Percentiles rank a stretch among this genome's conserved stretches.
Conservation (phyloP, 495 filamentous ascomycete species). For the Neurospora sublineolata region DNA sequence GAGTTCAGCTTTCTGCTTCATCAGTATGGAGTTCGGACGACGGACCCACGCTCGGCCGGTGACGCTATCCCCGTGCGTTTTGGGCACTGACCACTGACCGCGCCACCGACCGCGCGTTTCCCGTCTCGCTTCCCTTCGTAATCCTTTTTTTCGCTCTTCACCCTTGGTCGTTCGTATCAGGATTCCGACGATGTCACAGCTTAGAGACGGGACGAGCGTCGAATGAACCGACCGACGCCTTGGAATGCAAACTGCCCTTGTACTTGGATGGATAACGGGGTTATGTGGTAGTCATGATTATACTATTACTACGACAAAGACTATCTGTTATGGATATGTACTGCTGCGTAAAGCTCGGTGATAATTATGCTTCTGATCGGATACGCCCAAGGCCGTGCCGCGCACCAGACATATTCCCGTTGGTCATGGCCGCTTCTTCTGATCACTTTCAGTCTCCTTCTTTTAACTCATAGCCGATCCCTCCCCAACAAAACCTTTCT, state of each 20-base stretch:
- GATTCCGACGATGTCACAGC: background rate
- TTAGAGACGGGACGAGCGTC: background rate
- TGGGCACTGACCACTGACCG: no score
- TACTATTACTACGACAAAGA: background rate
- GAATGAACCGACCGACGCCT: background rate
- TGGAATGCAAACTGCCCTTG: background rate
- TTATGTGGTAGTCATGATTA: background rate
- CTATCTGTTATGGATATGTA: background rate
- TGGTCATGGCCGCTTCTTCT: no score
- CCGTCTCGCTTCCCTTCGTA: background rate
- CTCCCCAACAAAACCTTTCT: background rate
- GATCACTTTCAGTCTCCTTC: background rate
- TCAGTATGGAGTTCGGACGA: no score
- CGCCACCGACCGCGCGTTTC: background rate
- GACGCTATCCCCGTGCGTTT: background rate
- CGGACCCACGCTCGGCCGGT: background rate
- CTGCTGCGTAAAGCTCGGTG: background rate
- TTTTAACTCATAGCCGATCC: background rate
- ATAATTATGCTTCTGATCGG: no score
- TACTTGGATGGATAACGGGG: no score
- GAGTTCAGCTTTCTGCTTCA: background rate
- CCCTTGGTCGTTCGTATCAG: background rate
- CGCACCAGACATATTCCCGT: no score
- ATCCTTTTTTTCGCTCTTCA: background rate
- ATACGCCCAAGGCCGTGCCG: no score